Evolutionary conservation across 1,139 yeast species (phyloP).

Genomic region (Arxiozyma slooffiae): DNA sequence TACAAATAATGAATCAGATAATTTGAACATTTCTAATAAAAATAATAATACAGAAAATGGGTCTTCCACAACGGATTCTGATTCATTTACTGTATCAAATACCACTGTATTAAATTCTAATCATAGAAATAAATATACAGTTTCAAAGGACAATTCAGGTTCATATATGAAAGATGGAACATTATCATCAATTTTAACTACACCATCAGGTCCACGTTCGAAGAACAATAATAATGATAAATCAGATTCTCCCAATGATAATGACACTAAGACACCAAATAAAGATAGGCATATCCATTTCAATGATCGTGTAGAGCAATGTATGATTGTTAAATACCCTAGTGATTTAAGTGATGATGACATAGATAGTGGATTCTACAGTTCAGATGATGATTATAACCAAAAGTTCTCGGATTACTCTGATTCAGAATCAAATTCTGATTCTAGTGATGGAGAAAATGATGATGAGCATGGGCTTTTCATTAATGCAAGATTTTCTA

Average conservation of each 20-base stretch:
- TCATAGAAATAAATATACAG: constrained; percentile 3
- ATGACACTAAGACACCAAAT: constrained; percentile 8
- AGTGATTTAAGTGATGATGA: constrained; percentile 12
- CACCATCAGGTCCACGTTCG: constrained; percentile 7
- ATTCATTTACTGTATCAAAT: no score
- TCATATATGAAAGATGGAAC: neutral
- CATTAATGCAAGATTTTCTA: constrained; percentile 28
- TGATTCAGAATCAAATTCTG: constrained; percentile 23
- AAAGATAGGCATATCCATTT: constrained; percentile 64
- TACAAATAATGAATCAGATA: neutral
- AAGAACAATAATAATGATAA: constrained; percentile 19
- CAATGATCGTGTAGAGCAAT: constrained; percentile 86
- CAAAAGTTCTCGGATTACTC: constrained; percentile 4
- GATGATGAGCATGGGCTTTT: constrained; percentile 33
- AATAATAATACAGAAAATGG: neutral
- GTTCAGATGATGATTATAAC: constrained; percentile 3
- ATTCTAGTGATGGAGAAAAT: constrained; percentile 24
- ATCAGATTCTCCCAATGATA: neutral
- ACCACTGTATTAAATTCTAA: constrained; percentile 1
- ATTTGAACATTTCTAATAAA: neutral
- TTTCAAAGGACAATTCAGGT: neutral
- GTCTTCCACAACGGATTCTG: neutral
- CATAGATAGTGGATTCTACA: constrained; percentile 23
- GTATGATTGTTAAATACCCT: constrained; percentile 55
- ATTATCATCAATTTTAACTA: constrained; percentile 12